A percentile compares a stretch with the other conserved stretches of the same genome.
phyloP scores from a whole-genome alignment of 1,284 basidiomycete species.

The Albatrellus sp. region DNA sequence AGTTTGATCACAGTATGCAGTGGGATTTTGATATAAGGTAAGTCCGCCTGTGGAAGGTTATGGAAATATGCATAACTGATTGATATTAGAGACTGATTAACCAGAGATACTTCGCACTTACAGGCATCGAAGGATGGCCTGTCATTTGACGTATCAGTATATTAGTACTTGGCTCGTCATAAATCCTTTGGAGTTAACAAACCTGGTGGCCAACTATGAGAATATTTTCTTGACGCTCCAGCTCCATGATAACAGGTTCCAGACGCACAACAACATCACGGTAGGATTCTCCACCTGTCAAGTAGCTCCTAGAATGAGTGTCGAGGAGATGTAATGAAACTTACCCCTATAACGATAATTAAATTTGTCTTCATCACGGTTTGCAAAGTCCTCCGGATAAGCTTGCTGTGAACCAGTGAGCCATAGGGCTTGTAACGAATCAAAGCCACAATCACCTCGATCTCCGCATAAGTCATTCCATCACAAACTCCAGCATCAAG shows the following conservation, averaged over 20 bases:
- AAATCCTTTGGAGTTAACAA: slow-evolving; percentile 7
- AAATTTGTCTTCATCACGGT: slow-evolving; percentile 98
- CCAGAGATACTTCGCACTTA: slow-evolving; percentile 24
- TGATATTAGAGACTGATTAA: background rate
- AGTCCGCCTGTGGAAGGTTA: slow-evolving; percentile 81
- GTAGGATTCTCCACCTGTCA: slow-evolving; percentile 79
- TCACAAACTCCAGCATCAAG: slow-evolving; percentile 98
- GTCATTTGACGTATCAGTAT: slow-evolving; percentile 5
- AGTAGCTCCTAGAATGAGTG: background rate
- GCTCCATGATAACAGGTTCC: slow-evolving; percentile 98
- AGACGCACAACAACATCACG: slow-evolving; percentile 91
- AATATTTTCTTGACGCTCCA: slow-evolving; percentile 95
- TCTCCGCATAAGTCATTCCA: slow-evolving; percentile 99
- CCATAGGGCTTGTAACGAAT: background rate
- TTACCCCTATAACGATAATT: slow-evolving; percentile 90
- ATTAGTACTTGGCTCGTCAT: too few species aligned
- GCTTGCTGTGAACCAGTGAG: slow-evolving; percentile 41
- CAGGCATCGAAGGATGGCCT: slow-evolving; percentile 87
- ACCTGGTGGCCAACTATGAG: slow-evolving; percentile 94
- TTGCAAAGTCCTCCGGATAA: slow-evolving; percentile 98
- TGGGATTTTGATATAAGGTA: slow-evolving; percentile 96
- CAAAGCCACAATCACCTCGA: slow-evolving; percentile 47
- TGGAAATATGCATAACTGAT: slow-evolving; percentile 89
- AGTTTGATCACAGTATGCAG: slow-evolving; percentile 97
- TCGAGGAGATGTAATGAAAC: slow-evolving; percentile 13